A percentile compares a stretch with the other conserved stretches of the same genome.
phyloP scores from a whole-genome alignment of 345 rosid species.

The Gynandropsis gynandra region DNA sequence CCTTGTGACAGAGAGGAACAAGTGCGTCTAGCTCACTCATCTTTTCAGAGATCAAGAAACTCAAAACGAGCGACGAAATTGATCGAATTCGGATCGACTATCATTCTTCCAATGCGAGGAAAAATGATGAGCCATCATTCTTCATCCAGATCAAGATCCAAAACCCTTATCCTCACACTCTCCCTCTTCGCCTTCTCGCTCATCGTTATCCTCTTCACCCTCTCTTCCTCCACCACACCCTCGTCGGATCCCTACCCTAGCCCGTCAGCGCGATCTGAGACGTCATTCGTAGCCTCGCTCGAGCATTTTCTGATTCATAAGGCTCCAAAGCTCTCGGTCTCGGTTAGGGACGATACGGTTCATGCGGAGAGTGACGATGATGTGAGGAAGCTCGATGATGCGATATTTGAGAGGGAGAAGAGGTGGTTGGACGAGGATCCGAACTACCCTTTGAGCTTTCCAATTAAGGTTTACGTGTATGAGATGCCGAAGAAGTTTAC shows the following conservation, averaged over 20 bases:
- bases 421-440: slow-evolving; percentile 33
- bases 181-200: slow-evolving; percentile 25
- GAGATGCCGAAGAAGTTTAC: slow-evolving; percentile 90
- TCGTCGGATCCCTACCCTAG: neutral
- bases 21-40: neutral
- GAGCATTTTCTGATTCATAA: slow-evolving; percentile 43
- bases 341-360: slow-evolving; percentile 42
- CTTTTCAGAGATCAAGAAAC: neutral
- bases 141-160: slow-evolving; percentile 37
- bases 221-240: slow-evolving; percentile 20
- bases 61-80: neutral
- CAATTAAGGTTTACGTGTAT: slow-evolving; percentile 77
- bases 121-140: slow-evolving; percentile 25
- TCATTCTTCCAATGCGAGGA: slow-evolving; percentile 33
- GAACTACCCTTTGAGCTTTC: slow-evolving; percentile 42
- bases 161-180: slow-evolving; percentile 29
- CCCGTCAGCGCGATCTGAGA: slow-evolving; percentile 27
- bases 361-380: slow-evolving; percentile 25
- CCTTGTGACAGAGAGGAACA: too few species aligned
- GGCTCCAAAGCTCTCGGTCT: slow-evolving; percentile 14
- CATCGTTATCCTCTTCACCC: slow-evolving; percentile 18
- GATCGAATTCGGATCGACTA: slow-evolving; percentile 15
- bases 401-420: slow-evolving; percentile 35
- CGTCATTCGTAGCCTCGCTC: slow-evolving; percentile 70
- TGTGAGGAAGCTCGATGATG: slow-evolving; percentile 38